A percentile compares a stretch with the other conserved stretches of the same genome.
These are phyloP conservation scores for Pulveroboletus sp. DNA, from an alignment of 768 basidiomycete genomes.

Conservation along the genomic window DNA sequence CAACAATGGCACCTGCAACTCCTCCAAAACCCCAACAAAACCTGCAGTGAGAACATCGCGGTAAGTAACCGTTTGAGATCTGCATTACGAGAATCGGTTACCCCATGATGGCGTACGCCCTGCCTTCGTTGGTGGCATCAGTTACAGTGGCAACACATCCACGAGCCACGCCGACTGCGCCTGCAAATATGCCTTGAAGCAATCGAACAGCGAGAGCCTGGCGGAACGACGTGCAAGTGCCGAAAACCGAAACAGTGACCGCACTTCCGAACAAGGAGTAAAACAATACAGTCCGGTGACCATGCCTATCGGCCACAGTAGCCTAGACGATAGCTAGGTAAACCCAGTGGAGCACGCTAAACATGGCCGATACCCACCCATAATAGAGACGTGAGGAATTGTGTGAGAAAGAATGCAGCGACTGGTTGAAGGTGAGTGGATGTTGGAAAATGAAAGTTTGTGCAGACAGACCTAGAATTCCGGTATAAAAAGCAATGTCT, in stretches of 20 bases:
- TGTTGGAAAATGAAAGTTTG: slow-evolving; percentile 9
- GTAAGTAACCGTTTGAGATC: slow-evolving; percentile 2
- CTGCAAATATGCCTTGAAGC: slow-evolving; percentile 87
- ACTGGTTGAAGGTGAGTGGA: slow-evolving; percentile 38
- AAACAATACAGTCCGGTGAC: slow-evolving; percentile 77
- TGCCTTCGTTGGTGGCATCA: slow-evolving; percentile 86
- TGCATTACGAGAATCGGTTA: slow-evolving; percentile 21
- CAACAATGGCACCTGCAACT: slow-evolving; percentile 83
- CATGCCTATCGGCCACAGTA: slow-evolving; percentile 91
- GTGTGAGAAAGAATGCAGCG: slow-evolving; percentile 86
- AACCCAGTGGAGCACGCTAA: background rate
- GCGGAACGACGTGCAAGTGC: slow-evolving; percentile 66
- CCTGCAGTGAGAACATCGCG: slow-evolving; percentile 31
- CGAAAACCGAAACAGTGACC: slow-evolving; percentile 70
- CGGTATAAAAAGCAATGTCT: slow-evolving; percentile 85
- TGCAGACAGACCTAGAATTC: slow-evolving; percentile 61
- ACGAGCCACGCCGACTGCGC: slow-evolving; percentile 92
- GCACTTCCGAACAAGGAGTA: slow-evolving; percentile 85
- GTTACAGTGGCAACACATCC: slow-evolving; percentile 84
- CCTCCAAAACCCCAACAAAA: slow-evolving; percentile 98
- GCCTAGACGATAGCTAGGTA: slow-evolving; percentile 43
- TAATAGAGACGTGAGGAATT: slow-evolving; percentile 89
- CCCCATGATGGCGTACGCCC: slow-evolving; percentile 93
- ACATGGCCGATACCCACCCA: slow-evolving; percentile 54
- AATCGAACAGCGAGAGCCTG: slow-evolving; percentile 85